phyloP scores from a whole-genome alignment of 805 yeast species.

The Cyberlindnera sargentensis region DNA sequence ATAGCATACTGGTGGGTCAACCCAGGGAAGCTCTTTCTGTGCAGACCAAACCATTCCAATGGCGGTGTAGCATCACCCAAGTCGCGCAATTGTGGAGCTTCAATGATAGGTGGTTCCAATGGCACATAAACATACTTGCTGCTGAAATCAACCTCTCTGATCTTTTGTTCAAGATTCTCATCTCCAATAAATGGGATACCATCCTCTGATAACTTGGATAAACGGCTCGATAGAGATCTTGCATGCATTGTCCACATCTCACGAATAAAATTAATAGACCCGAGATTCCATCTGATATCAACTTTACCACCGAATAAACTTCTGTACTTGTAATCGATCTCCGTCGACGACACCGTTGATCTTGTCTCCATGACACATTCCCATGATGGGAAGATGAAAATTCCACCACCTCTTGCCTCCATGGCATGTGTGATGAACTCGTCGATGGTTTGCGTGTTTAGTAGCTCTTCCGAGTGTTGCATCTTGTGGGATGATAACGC shows the following conservation, averaged over 20 bases:
- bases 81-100: slow-evolving; percentile 84
- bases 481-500: slow-evolving; percentile 57
- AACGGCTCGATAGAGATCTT: slow-evolving; percentile 59
- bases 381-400: slow-evolving; percentile 74
- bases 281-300: slow-evolving; percentile 89
- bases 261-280: slow-evolving; percentile 80
- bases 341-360: slow-evolving; percentile 44
- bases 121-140: slow-evolving; percentile 52
- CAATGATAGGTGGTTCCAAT: slow-evolving; percentile 69
- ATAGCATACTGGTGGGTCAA: slow-evolving; percentile 78
- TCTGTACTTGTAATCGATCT: slow-evolving; percentile 59
- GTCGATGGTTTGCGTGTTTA: slow-evolving; percentile 39
- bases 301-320: slow-evolving; percentile 85
- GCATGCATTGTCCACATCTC: slow-evolving; percentile 91
- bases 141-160: slow-evolving; percentile 42
- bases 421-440: slow-evolving; percentile 50
- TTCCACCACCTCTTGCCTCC: slow-evolving; percentile 69
- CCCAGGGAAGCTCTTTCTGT: slow-evolving; percentile 79
- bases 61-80: slow-evolving; percentile 98
- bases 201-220: slow-evolving; percentile 26
- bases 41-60: slow-evolving; percentile 94
- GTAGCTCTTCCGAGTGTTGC: slow-evolving; percentile 43
- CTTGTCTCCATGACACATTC: slow-evolving; percentile 68
- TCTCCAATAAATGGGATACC: slow-evolving; percentile 23
- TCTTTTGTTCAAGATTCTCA: slow-evolving; percentile 32